Percentiles rank a stretch among this genome's conserved stretches.
These are phyloP conservation scores for Verticillium nubilum DNA, from an alignment of 2,329 filamentous ascomycete genomes.

Conservation along the genomic window DNA sequence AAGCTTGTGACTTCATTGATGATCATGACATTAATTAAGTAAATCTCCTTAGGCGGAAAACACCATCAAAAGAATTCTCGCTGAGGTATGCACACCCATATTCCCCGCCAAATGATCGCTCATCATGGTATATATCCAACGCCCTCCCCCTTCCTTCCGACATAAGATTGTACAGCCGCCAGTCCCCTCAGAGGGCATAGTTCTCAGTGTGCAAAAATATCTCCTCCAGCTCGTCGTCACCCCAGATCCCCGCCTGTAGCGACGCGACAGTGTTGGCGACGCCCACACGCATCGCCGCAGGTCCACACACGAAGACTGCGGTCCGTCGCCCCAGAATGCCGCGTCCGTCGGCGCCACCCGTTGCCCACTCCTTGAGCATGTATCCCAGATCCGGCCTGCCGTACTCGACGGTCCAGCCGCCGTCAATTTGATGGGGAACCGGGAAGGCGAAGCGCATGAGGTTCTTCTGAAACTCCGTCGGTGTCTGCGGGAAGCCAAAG, in stretches of 20 bases:
- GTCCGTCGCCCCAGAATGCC: slow-evolving; percentile 73
- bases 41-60: neutral
- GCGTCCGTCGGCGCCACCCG: slow-evolving; percentile 58
- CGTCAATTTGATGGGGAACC: slow-evolving; percentile 59
- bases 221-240: slow-evolving; percentile 73
- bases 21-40: neutral
- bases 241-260: slow-evolving; percentile 80
- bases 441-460: slow-evolving; percentile 88
- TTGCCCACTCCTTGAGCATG: slow-evolving; percentile 78
- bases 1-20: too few relatives aligned
- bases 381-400: slow-evolving; percentile 82
- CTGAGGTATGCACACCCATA: neutral
- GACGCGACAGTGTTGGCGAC: slow-evolving; percentile 81
- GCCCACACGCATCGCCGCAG: slow-evolving; percentile 78
- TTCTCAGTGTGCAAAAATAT: slow-evolving; percentile 95
- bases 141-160: neutral
- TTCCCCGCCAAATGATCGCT: neutral
- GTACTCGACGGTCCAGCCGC: slow-evolving; percentile 90
- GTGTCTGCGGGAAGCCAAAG: slow-evolving; percentile 77
- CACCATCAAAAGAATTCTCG: neutral
- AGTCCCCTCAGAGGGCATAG: slow-evolving; percentile 62
- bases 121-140: slow-evolving; percentile 1
- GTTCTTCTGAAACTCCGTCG: slow-evolving; percentile 82
- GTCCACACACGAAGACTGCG: slow-evolving; percentile 90
- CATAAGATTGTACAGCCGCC: neutral